These are phyloP conservation scores for Starmerella floris DNA, from an alignment of 805 yeast genomes.

Conservation along the genomic window DNA sequence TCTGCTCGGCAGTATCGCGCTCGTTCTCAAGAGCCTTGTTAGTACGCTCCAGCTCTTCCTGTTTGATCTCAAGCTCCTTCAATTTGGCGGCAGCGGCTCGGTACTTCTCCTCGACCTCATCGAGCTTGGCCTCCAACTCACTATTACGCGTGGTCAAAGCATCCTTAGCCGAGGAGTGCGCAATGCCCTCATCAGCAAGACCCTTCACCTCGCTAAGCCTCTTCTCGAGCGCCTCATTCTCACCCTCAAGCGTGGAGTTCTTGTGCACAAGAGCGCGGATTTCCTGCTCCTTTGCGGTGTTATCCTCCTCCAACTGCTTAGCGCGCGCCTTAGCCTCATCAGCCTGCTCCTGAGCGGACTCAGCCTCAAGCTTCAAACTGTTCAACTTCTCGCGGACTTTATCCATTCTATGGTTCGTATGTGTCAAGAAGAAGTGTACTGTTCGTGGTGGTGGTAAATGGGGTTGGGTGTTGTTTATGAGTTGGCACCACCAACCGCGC, in stretches of 20 bases:
- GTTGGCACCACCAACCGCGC: no score
- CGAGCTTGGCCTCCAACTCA: slow-evolving; percentile 80
- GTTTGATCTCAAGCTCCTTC: slow-evolving; percentile 89
- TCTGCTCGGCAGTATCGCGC: slow-evolving; percentile 80
- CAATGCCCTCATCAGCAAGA: slow-evolving; percentile 80
- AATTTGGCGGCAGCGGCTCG: slow-evolving; percentile 87
- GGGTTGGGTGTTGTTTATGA: no score
- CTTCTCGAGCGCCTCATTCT: slow-evolving; percentile 54
- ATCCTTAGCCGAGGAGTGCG: slow-evolving; percentile 79
- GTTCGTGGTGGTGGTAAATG: no score
- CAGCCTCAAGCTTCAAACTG: slow-evolving; percentile 81
- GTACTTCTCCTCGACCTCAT: slow-evolving; percentile 77
- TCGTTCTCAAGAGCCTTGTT: slow-evolving; percentile 84
- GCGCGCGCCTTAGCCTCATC: slow-evolving; percentile 71
- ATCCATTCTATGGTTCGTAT: slow-evolving; percentile 22
- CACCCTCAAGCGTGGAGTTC: slow-evolving; percentile 79
- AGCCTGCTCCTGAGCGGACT: slow-evolving; percentile 92
- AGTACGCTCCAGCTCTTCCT: slow-evolving; percentile 90
- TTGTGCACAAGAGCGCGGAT: slow-evolving; percentile 85
- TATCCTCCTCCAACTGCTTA: slow-evolving; percentile 86
- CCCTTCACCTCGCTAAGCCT: slow-evolving; percentile 65
- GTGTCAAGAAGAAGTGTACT: no score
- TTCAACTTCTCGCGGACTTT: slow-evolving; percentile 23
- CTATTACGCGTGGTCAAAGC: slow-evolving; percentile 80
- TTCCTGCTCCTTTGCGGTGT: slow-evolving; percentile 84